These are phyloP conservation scores for Larix kaempferi DNA, from an alignment of 75 land plant genomes.

Conservation along the genomic window DNA sequence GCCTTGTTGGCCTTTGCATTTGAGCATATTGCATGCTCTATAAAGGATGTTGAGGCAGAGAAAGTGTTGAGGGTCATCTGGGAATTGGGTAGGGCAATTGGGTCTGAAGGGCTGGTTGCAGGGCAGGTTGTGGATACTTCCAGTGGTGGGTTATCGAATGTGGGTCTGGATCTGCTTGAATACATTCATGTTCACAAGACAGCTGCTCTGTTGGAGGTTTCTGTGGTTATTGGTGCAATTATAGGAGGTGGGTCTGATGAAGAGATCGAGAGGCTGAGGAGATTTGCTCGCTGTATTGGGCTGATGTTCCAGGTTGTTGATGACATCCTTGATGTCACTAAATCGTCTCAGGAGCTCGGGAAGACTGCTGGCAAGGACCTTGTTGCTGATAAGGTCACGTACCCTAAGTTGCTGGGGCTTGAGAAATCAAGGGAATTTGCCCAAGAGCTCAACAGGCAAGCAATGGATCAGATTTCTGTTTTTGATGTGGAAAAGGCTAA, in stretches of 20 bases:
- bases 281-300: slow-evolving; percentile 55
- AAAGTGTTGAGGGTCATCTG: slow-evolving; percentile 41
- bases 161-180: slow-evolving; percentile 40
- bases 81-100: slow-evolving; percentile 51
- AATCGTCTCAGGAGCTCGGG: slow-evolving; percentile 71
- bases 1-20: slow-evolving; percentile 47
- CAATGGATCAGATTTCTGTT: slow-evolving; percentile 42
- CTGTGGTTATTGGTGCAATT: slow-evolving; percentile 65
- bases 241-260: slow-evolving; percentile 58
- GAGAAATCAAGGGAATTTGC: slow-evolving; percentile 70
- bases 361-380: slow-evolving; percentile 86
- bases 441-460: slow-evolving; percentile 43
- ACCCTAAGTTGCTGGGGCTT: slow-evolving; percentile 80
- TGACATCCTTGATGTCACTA: slow-evolving; percentile 90
- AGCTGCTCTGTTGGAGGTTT: slow-evolving; percentile 42
- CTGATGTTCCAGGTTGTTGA: slow-evolving; percentile 86
- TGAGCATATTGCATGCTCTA: slow-evolving; percentile 46
- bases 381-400: slow-evolving; percentile 77
- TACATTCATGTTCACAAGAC: slow-evolving; percentile 74
- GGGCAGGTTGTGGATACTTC: slow-evolving; percentile 58
- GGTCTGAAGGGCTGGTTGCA: slow-evolving; percentile 49
- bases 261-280: slow-evolving; percentile 50
- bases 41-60: slow-evolving; percentile 17
- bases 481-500: slow-evolving; percentile 69
- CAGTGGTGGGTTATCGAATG: slow-evolving; percentile 13